Evolutionary conservation across 2,329 filamentous ascomycete species (phyloP), one percentile per base, ranked within the genome.

Genomic region (Sporothrix protearum): DNA sequence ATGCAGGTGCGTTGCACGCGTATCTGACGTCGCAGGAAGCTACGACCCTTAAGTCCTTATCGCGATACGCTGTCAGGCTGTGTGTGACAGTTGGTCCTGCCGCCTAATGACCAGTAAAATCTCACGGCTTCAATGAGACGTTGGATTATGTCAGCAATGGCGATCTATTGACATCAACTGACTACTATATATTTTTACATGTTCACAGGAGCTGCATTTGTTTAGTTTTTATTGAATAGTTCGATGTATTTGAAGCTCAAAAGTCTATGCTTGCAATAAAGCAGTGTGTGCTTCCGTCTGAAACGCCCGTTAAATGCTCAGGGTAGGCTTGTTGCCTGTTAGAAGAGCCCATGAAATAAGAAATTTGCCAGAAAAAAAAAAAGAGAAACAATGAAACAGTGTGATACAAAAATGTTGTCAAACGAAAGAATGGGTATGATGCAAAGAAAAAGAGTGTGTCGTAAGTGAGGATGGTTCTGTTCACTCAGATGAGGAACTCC

Each of bases 401-500:
- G 45, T 42, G 16, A 33, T 28, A 71, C 49, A 67, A 25, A 9
- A 68, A 28, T 39, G 49, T 30, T 36, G 36, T 39, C 14, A 71
- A 57, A 14, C 25, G 22, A 28, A 36, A 33, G 66, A 47, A 36
- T 28, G 68, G 61, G 16, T 30, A 42, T 59, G 30, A 36, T 28
- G 49, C 4, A 22, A 71, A 33, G 22, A 28, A 71, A 33, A 64
- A 59, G 8, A 28, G 33, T n/a, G n/a, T n/a, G n/a, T 5, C 22
- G 47, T 7, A 39, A n/a, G n/a, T 3, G 28, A 51, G 8, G 22
- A 6, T n/a, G 4, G 5, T 53, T n/a, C 47, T 7, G 5, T 53
- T n/a, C 47, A 12, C 53, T 33, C 61, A 91, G 28, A 89, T 77
- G 74, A 88, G 80, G 78, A 98, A 97, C 77, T 91, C 90, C 63